These are phyloP conservation scores for Aegle marmelos DNA, from an alignment of 345 rosid genomes.

Conservation along the genomic window DNA sequence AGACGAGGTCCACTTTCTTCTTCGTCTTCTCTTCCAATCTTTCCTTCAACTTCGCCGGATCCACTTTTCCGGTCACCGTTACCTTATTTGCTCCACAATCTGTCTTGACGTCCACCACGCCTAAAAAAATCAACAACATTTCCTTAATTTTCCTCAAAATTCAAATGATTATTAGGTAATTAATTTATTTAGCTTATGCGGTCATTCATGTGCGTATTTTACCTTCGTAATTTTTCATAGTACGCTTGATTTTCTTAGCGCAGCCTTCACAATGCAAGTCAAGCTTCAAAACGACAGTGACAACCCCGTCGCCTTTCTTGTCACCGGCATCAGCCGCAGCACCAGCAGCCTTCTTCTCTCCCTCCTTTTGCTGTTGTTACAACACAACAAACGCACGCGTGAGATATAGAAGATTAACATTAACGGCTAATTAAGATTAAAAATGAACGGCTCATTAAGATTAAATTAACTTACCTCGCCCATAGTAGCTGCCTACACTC, in stretches of 20 bases:
- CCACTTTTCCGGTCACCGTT: slow-evolving; percentile 72
- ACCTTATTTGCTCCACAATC: slow-evolving; percentile 53
- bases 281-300: slow-evolving; percentile 54
- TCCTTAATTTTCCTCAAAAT: neutral
- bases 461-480: slow-evolving; percentile 47
- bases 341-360: slow-evolving; percentile 38
- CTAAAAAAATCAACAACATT: slow-evolving; percentile 29
- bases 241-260: slow-evolving; percentile 58
- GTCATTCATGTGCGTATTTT: neutral
- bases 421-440: neutral
- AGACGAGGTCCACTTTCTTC: slow-evolving; percentile 32
- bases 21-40: slow-evolving; percentile 30
- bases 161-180: neutral
- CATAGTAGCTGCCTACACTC: slow-evolving; percentile 15
- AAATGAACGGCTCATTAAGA: neutral
- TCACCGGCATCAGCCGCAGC: slow-evolving; percentile 38
- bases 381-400: neutral
- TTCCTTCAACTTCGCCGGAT: slow-evolving; percentile 46
- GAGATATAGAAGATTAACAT: neutral
- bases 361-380: slow-evolving; percentile 35
- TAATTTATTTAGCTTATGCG: neutral
- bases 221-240: slow-evolving; percentile 50
- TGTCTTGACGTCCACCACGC: slow-evolving; percentile 62
- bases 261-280: slow-evolving; percentile 95
- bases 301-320: slow-evolving; percentile 40